Evolutionary conservation across 1,284 basidiomycete genomes (phyloP).

Genomic region (Apiotrichum domesticum): DNA sequence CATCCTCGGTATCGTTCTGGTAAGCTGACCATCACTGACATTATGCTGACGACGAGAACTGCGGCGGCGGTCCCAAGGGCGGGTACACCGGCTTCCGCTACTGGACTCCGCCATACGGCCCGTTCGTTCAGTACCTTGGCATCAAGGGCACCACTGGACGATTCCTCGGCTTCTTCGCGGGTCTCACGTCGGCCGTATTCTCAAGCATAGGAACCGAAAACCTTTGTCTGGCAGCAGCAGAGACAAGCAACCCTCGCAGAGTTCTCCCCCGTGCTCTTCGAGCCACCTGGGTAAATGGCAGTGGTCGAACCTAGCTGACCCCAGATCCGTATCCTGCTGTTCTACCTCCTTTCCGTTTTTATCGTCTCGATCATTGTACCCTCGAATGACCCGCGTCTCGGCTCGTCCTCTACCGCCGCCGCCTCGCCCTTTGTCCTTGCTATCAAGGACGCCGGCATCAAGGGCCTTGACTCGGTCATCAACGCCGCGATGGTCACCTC

Average conservation of each 20-base stretch:
- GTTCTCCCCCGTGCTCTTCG: constrained; percentile 71
- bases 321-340: constrained; percentile 51
- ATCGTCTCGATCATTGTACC: constrained; percentile 73
- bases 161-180: constrained; percentile 25
- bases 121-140: constrained; percentile 44
- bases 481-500: constrained; percentile 57
- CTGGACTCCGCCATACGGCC: constrained; percentile 47
- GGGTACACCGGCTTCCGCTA: constrained; percentile 47
- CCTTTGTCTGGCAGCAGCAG: constrained; percentile 41
- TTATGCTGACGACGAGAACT: constrained; percentile 28
- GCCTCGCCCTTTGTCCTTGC: constrained; percentile 76
- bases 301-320: too few species aligned
- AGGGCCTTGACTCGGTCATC: constrained; percentile 59
- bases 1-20: constrained; percentile 59
- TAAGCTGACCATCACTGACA: too few species aligned
- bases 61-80: constrained; percentile 47
- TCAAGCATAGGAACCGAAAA: constrained; percentile 14
- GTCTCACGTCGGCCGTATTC: constrained; percentile 12
- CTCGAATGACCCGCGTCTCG: constrained; percentile 56
- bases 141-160: constrained; percentile 49
- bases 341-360: constrained; percentile 60
- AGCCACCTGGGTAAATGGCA: constrained; percentile 54
- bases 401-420: constrained; percentile 57
- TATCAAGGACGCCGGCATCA: constrained; percentile 62
- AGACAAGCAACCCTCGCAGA: constrained; percentile 57